phyloP scores from a whole-genome alignment of 78 protist species.

The Polysphondylium violaceum region DNA sequence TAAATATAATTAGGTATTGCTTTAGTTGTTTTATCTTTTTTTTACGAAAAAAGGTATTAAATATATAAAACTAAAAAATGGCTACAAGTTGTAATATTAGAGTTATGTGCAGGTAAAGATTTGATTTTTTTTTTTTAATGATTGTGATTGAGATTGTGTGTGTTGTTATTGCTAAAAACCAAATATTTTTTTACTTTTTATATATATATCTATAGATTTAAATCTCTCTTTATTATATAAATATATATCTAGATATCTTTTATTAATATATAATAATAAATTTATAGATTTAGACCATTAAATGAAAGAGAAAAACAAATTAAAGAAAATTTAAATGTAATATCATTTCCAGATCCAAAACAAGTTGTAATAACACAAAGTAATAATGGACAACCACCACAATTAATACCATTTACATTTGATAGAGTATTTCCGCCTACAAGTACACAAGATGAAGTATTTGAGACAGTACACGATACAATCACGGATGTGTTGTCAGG shows the following conservation, averaged over 20 bases:
- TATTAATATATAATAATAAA: no score
- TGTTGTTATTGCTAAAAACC: no score
- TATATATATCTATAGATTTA: no score
- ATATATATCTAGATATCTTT: no score
- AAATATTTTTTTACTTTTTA: no score
- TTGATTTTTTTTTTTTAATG: no score
- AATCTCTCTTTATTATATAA: no score
- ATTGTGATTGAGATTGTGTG: no score
- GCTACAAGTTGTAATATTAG: not conserved
- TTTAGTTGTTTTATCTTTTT: no score
- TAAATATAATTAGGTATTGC: not conserved
- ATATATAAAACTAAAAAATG: not conserved
- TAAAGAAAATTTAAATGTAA: slow-evolving; percentile 1
- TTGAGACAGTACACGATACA: slow-evolving; percentile 19
- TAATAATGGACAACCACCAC: not conserved
- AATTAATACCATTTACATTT: slow-evolving; percentile 53
- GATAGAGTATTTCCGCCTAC: slow-evolving; percentile 72
- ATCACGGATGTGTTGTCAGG: slow-evolving; percentile 69
- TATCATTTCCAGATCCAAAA: slow-evolving; percentile 36
- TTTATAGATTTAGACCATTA: slow-evolving; percentile 58
- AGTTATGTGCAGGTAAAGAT: not conserved
- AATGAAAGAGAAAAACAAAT: slow-evolving; percentile 31
- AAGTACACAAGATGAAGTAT: slow-evolving; percentile 56
- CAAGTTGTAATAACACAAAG: slow-evolving; percentile 33
- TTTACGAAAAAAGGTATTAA: not conserved